Percentiles rank a stretch among this genome's conserved stretches.
Conservation (phyloP, 208 protist genomes). For the Porcisia hertigi region DNA sequence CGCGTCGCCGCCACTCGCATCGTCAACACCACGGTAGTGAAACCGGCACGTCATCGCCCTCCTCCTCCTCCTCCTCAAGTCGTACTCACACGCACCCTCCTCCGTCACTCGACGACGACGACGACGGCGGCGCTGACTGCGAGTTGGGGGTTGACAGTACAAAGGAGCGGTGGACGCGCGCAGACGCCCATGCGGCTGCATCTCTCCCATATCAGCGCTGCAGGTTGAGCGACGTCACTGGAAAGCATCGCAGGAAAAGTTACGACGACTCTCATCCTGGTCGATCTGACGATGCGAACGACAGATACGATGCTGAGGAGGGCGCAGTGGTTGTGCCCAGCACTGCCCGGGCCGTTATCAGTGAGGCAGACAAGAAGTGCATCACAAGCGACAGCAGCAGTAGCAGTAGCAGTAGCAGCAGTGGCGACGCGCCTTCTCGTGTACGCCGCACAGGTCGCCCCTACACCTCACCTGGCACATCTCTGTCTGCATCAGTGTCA, state of each 20-base stretch:
- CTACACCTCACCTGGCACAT: neutral
- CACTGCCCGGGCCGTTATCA: neutral
- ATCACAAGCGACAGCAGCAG: neutral
- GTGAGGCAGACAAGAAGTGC: conserved; percentile 8
- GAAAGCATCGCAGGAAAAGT: neutral
- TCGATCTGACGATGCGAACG: neutral
- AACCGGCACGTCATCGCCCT: neutral
- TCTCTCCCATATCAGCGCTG: neutral
- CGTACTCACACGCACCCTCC: conserved; percentile 7
- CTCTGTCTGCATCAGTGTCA: neutral
- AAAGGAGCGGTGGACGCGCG: neutral
- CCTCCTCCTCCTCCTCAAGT: conserved; percentile 8
- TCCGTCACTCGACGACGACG: neutral
- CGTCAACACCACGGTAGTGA: neutral
- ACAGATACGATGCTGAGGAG: conserved; percentile 6
- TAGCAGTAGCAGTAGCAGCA: neutral
- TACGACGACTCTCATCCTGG: neutral
- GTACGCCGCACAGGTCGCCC: neutral
- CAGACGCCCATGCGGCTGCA: neutral
- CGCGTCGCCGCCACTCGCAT: neutral
- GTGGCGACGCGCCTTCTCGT: neutral
- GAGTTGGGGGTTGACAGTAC: neutral
- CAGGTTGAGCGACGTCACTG: neutral
- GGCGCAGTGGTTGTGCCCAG: neutral
- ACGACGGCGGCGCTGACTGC: neutral